These are phyloP conservation scores for Chaetomium globosum DNA, from an alignment of 2,329 filamentous ascomycete genomes.

Conservation along the genomic window DNA sequence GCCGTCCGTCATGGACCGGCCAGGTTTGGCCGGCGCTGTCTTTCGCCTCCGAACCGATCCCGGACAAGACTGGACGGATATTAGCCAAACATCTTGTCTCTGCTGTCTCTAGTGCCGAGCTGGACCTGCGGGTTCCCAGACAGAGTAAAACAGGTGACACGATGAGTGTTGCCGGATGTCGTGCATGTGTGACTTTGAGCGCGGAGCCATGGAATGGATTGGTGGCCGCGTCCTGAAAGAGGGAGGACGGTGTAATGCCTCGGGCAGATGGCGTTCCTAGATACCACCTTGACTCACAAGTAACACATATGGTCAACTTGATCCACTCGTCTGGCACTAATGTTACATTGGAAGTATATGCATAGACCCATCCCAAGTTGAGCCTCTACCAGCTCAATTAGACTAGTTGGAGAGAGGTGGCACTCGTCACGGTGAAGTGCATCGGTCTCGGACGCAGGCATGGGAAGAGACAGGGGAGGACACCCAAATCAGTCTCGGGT, in stretches of 20 bases:
- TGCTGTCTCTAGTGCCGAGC: background rate
- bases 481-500: background rate
- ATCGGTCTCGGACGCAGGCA: conserved; percentile 2
- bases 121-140: conserved; percentile 34
- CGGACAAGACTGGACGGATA: background rate
- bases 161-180: conserved; percentile 44
- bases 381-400: background rate
- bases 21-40: background rate
- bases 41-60: background rate
- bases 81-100: conserved; percentile 2
- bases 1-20: background rate
- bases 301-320: no score
- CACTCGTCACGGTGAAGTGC: background rate
- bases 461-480: background rate
- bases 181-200: conserved; percentile 42
- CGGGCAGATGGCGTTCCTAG: background rate
- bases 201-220: background rate
- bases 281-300: no score
- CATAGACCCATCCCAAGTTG: background rate
- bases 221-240: background rate
- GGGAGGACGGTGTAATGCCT: background rate
- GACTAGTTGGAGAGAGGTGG: background rate
- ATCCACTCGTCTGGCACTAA: no score
- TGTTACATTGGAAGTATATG: background rate
- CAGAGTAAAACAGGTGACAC: conserved; percentile 41